These are phyloP conservation scores for Globisporangium iwayamae DNA, from an alignment of 352 stramenopile species.

Conservation along the genomic window DNA sequence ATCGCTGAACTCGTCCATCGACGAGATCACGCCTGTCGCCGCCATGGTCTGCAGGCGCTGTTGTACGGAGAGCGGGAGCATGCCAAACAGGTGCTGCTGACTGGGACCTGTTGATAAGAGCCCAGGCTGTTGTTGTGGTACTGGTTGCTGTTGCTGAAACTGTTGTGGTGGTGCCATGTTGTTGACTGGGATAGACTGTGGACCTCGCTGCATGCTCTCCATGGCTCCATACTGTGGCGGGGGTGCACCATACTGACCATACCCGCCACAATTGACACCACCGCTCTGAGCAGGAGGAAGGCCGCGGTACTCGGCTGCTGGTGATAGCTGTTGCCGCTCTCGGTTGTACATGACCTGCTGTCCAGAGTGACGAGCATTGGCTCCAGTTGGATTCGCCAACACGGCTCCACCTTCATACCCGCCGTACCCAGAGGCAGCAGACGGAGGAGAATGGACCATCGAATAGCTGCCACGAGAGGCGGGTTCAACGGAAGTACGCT, in stretches of 20 bases:
- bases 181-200: slow-evolving; percentile 8
- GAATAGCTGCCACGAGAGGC: neutral
- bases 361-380: neutral
- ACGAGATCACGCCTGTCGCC: slow-evolving; percentile 44
- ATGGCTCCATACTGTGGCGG: slow-evolving; percentile 22
- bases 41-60: slow-evolving; percentile 65
- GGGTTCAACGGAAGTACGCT: slow-evolving; percentile 3
- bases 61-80: slow-evolving; percentile 59
- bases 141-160: neutral
- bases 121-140: neutral
- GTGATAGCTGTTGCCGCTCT: slow-evolving; percentile 2
- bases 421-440: slow-evolving; percentile 1
- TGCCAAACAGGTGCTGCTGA: slow-evolving; percentile 20
- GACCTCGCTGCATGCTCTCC: slow-evolving; percentile 7
- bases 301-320: slow-evolving; percentile 19
- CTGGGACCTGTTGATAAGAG: slow-evolving; percentile 12
- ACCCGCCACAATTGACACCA: slow-evolving; percentile 10
- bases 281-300: slow-evolving; percentile 10
- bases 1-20: slow-evolving; percentile 68
- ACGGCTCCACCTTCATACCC: slow-evolving; percentile 1
- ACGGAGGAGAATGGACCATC: neutral
- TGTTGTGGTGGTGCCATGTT: slow-evolving; percentile 4
- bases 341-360: slow-evolving; percentile 4
- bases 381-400: slow-evolving; percentile 7
- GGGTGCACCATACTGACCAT: slow-evolving; percentile 28